A percentile compares a stretch with the other conserved stretches of the same genome.
These are phyloP conservation scores for Prunus mume DNA, from an alignment of 306 rosid species.

Conservation along the genomic window DNA sequence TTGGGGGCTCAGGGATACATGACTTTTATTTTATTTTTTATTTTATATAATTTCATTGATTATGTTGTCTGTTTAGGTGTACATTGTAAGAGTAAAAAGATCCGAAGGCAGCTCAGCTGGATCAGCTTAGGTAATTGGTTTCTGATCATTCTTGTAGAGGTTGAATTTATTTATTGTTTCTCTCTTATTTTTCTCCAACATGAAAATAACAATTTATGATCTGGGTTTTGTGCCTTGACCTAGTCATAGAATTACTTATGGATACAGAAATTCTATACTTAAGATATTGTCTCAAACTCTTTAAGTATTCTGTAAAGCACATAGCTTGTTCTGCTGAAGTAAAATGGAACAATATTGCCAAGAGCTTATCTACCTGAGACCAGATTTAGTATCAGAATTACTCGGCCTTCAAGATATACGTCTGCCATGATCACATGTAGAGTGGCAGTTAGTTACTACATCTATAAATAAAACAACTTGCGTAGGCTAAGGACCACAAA, in stretches of 20 bases:
- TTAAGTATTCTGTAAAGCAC: no score
- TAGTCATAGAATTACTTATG: no score
- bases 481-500: constrained; percentile 1
- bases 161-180: background rate
- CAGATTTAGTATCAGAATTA: background rate
- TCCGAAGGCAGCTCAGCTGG: constrained; percentile 17
- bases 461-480: constrained; percentile 3
- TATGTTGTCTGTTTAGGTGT: constrained; percentile 44
- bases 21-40: background rate
- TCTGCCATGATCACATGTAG: background rate
- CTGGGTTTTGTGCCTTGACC: no score
- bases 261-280: no score
- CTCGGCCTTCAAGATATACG: no score
- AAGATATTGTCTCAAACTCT: no score
- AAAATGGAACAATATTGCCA: background rate
- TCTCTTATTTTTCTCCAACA: background rate
- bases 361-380: background rate
- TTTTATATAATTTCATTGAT: background rate
- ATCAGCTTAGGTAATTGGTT: background rate
- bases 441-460: background rate
- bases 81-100: constrained; percentile 54
- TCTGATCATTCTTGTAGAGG: background rate
- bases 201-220: no score
- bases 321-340: no score
- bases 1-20: no score